Conservation (phyloP, 148 eudicot species). For the Rhododendron ferrugineum region DNA sequence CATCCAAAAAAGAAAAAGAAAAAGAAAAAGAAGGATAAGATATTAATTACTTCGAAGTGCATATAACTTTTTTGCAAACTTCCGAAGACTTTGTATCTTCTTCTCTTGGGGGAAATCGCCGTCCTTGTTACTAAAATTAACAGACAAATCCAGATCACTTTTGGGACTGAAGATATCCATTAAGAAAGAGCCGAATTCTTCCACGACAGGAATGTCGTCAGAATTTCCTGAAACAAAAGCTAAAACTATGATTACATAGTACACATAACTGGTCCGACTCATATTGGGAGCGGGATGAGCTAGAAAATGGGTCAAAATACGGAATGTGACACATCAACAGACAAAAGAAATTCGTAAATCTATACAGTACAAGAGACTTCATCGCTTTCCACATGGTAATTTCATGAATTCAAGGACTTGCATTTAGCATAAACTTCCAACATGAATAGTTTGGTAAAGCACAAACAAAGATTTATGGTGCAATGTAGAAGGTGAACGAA, state of each 20-base stretch:
- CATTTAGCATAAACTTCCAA: not conserved
- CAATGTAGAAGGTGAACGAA: not conserved
- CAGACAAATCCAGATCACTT: constrained; percentile 89
- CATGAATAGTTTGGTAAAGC: not conserved
- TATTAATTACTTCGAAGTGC: constrained; percentile 55
- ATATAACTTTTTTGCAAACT: constrained; percentile 54
- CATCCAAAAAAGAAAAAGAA: not conserved
- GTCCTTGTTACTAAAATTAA: constrained; percentile 44
- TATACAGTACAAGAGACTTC: not conserved
- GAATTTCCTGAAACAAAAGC: constrained; percentile 44
- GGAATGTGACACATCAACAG: not conserved
- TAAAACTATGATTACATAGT: not conserved
- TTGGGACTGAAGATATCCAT: constrained; percentile 76
- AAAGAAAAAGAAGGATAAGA: not conserved
- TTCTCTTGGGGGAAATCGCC: constrained; percentile 35
- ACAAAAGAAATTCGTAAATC: not conserved
- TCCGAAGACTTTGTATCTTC: constrained; percentile 57
- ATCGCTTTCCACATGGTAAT: not conserved
- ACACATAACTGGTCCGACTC: not conserved
- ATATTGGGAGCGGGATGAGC: not conserved
- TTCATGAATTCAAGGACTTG: not conserved
- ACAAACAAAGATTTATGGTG: not conserved
- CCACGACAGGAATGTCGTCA: constrained; percentile 55
- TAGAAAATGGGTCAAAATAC: not conserved
- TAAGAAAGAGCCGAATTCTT: constrained; percentile 72